Conservation (phyloP, 306 rosid genomes). For the Geum urbanum region DNA sequence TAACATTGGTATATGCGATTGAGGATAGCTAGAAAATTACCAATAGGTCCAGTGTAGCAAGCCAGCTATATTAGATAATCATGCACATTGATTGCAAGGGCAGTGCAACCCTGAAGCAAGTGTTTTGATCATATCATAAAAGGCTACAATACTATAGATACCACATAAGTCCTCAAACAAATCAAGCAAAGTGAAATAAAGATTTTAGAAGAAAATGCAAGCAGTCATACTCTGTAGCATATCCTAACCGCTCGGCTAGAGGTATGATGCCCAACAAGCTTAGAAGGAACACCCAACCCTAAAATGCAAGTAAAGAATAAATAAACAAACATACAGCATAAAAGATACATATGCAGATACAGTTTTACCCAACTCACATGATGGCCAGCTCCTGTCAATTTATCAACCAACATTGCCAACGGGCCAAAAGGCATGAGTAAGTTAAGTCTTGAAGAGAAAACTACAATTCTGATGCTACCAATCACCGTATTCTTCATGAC, state of each 20-base stretch:
- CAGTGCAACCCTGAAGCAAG: neutral
- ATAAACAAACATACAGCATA: neutral
- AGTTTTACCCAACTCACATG: conserved; percentile 35
- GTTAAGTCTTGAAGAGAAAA: conserved; percentile 44
- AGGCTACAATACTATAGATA: neutral
- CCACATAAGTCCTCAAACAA: too few species aligned
- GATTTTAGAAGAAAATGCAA: neutral
- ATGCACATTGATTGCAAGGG: neutral
- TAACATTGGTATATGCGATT: neutral
- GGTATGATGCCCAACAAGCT: conserved; percentile 53
- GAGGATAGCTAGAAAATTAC: conserved; percentile 20
- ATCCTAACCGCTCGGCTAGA: conserved; percentile 50
- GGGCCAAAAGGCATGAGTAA: conserved; percentile 49
- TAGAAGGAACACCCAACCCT: conserved; percentile 50
- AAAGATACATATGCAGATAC: neutral
- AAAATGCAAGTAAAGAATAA: conserved; percentile 17
- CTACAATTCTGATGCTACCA: conserved; percentile 40
- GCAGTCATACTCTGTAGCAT: conserved; percentile 46
- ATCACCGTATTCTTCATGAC: conserved; percentile 34
- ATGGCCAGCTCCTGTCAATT: conserved; percentile 34
- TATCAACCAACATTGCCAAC: conserved; percentile 38
- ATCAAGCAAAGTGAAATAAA: neutral
- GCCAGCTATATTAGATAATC: conserved; percentile 28
- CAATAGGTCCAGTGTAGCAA: conserved; percentile 53
- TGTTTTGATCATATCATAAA: neutral